Percentiles rank a stretch among this genome's conserved stretches.
Conservation (phyloP, 2,329 filamentous ascomycete genomes). For the Alternaria gansuensis region DNA sequence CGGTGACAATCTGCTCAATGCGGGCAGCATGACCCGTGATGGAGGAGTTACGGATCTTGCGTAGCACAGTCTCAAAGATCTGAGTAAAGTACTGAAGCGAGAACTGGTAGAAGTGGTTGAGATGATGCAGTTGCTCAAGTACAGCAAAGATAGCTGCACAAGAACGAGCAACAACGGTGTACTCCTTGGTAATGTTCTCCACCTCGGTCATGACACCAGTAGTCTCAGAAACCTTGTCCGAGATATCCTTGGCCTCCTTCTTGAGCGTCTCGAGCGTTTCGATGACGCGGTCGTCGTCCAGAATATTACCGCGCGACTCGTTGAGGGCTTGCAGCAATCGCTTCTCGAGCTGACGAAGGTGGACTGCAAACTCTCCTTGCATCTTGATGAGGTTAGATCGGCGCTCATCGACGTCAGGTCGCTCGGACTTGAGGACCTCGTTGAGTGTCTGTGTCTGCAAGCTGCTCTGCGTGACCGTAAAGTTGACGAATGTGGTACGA, state of each 20-base stretch:
- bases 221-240: slow-evolving; percentile 93
- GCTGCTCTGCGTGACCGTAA: slow-evolving; percentile 98
- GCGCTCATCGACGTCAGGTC: slow-evolving; percentile 95
- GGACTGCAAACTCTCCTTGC: slow-evolving; percentile 99
- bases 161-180: slow-evolving; percentile 89
- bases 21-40: slow-evolving; percentile 80
- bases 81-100: slow-evolving; percentile 97
- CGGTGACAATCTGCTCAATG: slow-evolving; percentile 87
- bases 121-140: slow-evolving; percentile 93
- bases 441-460: slow-evolving; percentile 97
- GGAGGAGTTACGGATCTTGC: slow-evolving; percentile 76
- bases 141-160: slow-evolving; percentile 98
- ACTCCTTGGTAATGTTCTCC: slow-evolving; percentile 92
- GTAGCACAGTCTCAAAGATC: slow-evolving; percentile 93
- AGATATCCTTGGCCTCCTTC: slow-evolving; percentile 96
- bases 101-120: slow-evolving; percentile 99
- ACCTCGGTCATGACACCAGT: slow-evolving; percentile 99
- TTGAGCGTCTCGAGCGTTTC: slow-evolving; percentile 97
- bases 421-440: slow-evolving; percentile 95
- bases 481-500: slow-evolving; percentile 98
- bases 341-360: slow-evolving; percentile 94
- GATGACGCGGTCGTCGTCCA: slow-evolving; percentile 98
- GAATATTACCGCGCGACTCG: slow-evolving; percentile 95
- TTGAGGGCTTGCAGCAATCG: slow-evolving; percentile 93
- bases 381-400: slow-evolving; percentile 98